Evolutionary conservation across 2,329 filamentous ascomycete species (phyloP), one percentile per base, ranked within the genome.

Genomic region (Phoma sp.): DNA sequence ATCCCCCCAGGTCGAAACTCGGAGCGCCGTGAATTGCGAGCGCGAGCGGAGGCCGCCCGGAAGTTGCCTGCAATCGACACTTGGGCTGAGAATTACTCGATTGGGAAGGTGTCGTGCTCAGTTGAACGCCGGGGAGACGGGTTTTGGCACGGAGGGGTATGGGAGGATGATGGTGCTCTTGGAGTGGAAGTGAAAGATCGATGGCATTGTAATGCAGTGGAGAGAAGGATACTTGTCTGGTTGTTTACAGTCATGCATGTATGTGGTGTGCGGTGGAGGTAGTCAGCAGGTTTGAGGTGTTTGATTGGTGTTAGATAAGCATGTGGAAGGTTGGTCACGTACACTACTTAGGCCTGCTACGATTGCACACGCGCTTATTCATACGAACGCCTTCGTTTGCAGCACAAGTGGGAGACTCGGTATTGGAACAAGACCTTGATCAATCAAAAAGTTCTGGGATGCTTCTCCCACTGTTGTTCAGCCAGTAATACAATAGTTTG

Each of bases 11-110:
- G 32, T 19, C 15, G 32, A 15, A 35, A 27, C 46, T 49, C 38
- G 38, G 46, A 40, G 29, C 7, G 3, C 3, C 33, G n/a, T 31
- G 37, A 2, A n/a, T 17, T 6, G n/a, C 8, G 32, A 17, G 32
- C 7, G 32, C 46, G 37, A 41, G 47, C 39, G 40, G 39, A 51
- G 49, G 40, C 49, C 41, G 49, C 41, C 49, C 41, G 49, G 49
- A 45, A 45, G 49, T 44, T 36, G 6, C 25, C 49, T 1, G 41
- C 27, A 27, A 39, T 51, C 49, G n/a, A 51, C 35, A 22, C 8
- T 21, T 15, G 5, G 19, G 2, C 6, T 7, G 2, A 22, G 35
- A 51, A 15, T 21, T 51, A 9, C 40, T 29, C 10, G 2, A 33
- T 39, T 39, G n/a, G 49, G 49, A 45, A 51, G 29, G 49, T 40